Evolutionary conservation across 1,284 basidiomycete species (phyloP), one percentile per base, ranked within the genome.

Genomic region (Ceratobasidium theobromae): DNA sequence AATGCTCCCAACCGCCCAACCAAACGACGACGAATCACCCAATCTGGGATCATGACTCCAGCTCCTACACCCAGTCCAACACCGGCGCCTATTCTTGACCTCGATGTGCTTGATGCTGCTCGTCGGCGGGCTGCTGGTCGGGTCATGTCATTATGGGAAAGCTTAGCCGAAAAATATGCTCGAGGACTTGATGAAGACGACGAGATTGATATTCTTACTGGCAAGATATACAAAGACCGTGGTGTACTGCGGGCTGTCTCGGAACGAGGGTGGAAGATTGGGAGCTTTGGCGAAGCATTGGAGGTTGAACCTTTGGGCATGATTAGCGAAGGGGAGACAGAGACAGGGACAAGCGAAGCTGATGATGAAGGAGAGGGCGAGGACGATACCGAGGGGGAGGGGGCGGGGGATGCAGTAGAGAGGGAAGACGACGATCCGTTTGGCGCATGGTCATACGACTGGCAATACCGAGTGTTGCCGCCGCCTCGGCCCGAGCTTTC

Each of bases 101-200:
- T 64, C 3, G 60, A 64, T 18, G 60, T 12, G 1, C 60, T 64
- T 4, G 66, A 65, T 55, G 57, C 51, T 40, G 68, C 68, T 33
- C 65, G 66, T 27, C 68, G 68, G 18, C 65, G 65, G 9, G 53
- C 68, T n/a, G 55, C 58, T 27, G 45, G 48, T 35, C 68, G 69
- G n/a, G 69, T 70, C 11, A 49, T 70, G 54, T 67, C 67, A n/a
- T 25, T 70, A 18, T 70, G 69, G 69, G 66, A 70, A n/a, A 67
- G 54, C 23, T 35, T 70, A 8, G 69, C 69, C 28, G 65, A 57
- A 30, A 66, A 65, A 16, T 70, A 70, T 53, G 67, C 68, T n/a
- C 65, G 66, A 16, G 65, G 55, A 14, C 35, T 70, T 8, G 69
- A 68, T 38, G 68, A 70, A 41, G 69, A 70, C 43, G 69, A 70